Evolutionary conservation across 2,329 filamentous ascomycete species (phyloP), one percentile per base, ranked within the genome.

Genomic region (Xylogone sp.): DNA sequence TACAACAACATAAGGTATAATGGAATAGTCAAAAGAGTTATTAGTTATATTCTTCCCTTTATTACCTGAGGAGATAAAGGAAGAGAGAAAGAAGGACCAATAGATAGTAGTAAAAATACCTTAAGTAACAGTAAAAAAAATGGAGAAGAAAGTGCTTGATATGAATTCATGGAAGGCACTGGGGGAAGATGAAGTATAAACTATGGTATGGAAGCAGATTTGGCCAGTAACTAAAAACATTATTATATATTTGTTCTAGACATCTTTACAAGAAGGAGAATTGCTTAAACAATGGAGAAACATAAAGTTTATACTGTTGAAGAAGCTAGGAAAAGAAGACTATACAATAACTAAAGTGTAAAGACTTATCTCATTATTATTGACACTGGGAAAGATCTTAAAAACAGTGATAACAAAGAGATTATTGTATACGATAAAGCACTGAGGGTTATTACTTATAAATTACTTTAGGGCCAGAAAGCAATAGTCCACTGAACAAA

Each of bases 381-480:
- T 13, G 13, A 31, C 8, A 7, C 13, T 31, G 13, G 27, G 27
- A 31, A 31, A 31, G 27, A 31, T 31, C 13, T 13, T 31, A 8
- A 13, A 31, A 13, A 8, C 27, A 8, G 27, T 13, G 27, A 31
- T 31, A 13, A 62, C n/a, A n/a, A n/a, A n/a, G n/a, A n/a, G n/a
- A n/a, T n/a, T n/a, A n/a, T n/a, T n/a, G n/a, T n/a, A n/a, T n/a
- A n/a, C n/a, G n/a, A n/a, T n/a, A n/a, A n/a, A n/a, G n/a, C n/a
- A n/a, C n/a, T n/a, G n/a, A n/a, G 55, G 57, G 6, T 53, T 68
- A 21, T 61, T 71, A 43, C 68, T 63, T 4, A 65, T 61, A n/a
- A 70, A 63, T 48, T 62, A 72, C 56, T 70, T 71, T 52, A 63
- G 67, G 24, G 69, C 65, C n/a, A n/a, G n/a, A n/a, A 27, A 54